A percentile compares a stretch with the other conserved stretches of the same genome.
Conservation (phyloP, 169 alveolate genomes). For the Amoebophrya sp. region DNA sequence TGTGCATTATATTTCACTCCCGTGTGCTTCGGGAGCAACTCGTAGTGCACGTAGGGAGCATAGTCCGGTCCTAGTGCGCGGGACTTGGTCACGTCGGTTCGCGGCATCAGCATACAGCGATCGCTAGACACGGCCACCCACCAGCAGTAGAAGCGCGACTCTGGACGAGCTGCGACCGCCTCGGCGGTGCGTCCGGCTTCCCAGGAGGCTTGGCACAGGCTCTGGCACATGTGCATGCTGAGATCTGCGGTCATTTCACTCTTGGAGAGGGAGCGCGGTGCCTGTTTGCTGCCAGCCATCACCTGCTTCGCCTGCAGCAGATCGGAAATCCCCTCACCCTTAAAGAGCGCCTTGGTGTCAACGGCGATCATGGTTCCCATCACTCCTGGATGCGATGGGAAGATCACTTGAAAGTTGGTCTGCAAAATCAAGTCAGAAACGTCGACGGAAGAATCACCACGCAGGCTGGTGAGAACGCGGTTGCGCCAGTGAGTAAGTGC, state of each 20-base stretch:
- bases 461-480: neutral
- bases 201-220: neutral
- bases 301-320: neutral
- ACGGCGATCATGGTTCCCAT: too few species aligned
- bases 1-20: neutral
- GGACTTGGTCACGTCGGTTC: neutral
- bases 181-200: neutral
- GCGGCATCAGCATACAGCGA: conserved; percentile 10
- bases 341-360: too few species aligned
- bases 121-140: neutral
- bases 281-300: neutral
- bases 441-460: too few species aligned
- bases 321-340: too few species aligned
- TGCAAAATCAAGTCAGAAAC: too few species aligned
- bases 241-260: neutral
- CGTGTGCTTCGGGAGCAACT: neutral
- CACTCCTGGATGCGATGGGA: too few species aligned
- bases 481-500: neutral
- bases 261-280: neutral
- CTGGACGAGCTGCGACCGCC: neutral
- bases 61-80: neutral
- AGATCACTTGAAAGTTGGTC: too few species aligned
- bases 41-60: neutral
- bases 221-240: neutral
- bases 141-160: conserved; percentile 26